These are phyloP conservation scores for Rhizoclosmatium sp. DNA, from an alignment of 192 early-diverging fungal species.

Conservation along the genomic window DNA sequence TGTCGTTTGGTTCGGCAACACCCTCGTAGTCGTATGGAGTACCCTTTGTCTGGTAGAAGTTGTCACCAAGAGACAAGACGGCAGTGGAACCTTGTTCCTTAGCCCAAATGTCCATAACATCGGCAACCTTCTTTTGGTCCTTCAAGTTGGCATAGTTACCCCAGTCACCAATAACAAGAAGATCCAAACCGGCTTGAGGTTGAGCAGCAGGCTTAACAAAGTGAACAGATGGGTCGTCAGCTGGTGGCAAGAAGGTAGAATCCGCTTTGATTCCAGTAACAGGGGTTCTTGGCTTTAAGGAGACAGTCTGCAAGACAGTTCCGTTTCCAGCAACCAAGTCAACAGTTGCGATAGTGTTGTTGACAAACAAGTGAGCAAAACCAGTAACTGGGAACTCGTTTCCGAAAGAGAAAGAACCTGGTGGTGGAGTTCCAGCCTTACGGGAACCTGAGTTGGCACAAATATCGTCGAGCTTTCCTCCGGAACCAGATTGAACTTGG, in stretches of 20 bases:
- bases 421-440: neutral
- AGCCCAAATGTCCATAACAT: constrained; percentile 27
- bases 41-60: constrained; percentile 17
- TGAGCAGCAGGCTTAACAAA: neutral
- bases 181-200: neutral
- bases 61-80: constrained; percentile 30
- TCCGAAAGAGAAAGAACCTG: neutral
- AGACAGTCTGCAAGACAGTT: neutral
- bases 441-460: neutral
- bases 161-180: constrained; percentile 32
- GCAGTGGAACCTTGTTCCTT: neutral
- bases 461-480: constrained; percentile 24
- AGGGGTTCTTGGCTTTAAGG: neutral
- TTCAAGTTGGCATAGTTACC: constrained; percentile 20
- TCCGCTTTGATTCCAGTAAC: neutral
- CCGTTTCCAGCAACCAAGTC: constrained; percentile 15
- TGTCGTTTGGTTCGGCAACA: constrained; percentile 2
- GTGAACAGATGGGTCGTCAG: constrained; percentile 1
- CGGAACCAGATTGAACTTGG: constrained; percentile 32
- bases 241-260: neutral
- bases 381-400: constrained; percentile 12
- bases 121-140: constrained; percentile 18
- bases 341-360: neutral
- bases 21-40: constrained; percentile 19
- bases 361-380: constrained; percentile 24